A percentile compares a stretch with the other conserved stretches of the same genome.
Evolutionary conservation across 768 basidiomycete species (phyloP).

Genomic region (Leccinum variicolor): DNA sequence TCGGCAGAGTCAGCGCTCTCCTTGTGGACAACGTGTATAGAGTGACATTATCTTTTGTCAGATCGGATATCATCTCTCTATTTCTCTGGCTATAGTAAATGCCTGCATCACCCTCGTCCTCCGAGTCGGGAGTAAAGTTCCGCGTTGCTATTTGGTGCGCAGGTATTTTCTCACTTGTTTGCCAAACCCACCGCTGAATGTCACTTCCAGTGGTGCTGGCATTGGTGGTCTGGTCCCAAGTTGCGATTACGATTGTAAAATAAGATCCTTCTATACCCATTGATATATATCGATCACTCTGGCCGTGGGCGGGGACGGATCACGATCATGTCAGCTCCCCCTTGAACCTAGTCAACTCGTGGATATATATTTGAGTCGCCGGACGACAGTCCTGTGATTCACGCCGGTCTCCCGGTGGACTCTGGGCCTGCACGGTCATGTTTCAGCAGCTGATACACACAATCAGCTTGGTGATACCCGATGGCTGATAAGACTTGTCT

Average conservation of each 20-base stretch:
- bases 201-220: slow-evolving; percentile 32
- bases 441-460: not conserved
- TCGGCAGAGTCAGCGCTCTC: no score
- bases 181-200: not conserved
- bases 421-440: not conserved
- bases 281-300: slow-evolving; percentile 32
- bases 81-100: not conserved
- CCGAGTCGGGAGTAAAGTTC: slow-evolving; percentile 4
- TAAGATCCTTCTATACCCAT: slow-evolving; percentile 33
- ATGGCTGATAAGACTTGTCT: not conserved
- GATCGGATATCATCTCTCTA: not conserved
- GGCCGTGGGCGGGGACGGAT: not conserved
- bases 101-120: not conserved
- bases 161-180: not conserved
- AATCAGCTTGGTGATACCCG: not conserved
- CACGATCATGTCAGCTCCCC: not conserved
- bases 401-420: not conserved
- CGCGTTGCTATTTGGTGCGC: slow-evolving; percentile 26
- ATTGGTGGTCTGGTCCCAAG: slow-evolving; percentile 40
- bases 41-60: not conserved
- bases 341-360: not conserved
- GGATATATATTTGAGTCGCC: not conserved
- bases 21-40: not conserved
- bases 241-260: slow-evolving; percentile 37
- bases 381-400: not conserved